Evolutionary conservation across 2,329 filamentous ascomycete genomes (phyloP).

Genomic region (Penicillium sp.): DNA sequence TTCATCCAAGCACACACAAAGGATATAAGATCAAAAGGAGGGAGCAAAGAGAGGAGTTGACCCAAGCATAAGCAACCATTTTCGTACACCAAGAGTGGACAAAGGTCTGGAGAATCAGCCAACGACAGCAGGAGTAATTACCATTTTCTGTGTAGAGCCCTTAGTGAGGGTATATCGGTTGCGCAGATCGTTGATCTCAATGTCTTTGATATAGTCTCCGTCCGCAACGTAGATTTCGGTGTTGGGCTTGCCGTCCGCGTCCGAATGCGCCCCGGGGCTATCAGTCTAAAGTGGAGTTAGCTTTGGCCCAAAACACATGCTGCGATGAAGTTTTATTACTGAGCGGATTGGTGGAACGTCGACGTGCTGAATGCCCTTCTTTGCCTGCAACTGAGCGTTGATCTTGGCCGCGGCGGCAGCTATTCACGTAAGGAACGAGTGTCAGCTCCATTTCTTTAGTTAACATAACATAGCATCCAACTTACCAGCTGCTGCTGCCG

Average conservation of each 20-base stretch:
- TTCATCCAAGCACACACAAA: slow-evolving; percentile 62
- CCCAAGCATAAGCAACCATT: slow-evolving; percentile 31
- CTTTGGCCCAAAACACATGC: not conserved
- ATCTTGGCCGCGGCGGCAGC: slow-evolving; percentile 89
- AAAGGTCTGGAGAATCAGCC: slow-evolving; percentile 65
- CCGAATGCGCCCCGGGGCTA: slow-evolving; percentile 60
- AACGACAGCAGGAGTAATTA: slow-evolving; percentile 78
- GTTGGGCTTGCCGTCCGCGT: slow-evolving; percentile 67
- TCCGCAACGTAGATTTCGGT: slow-evolving; percentile 92
- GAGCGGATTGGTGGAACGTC: slow-evolving; percentile 80
- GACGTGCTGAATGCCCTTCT: slow-evolving; percentile 87
- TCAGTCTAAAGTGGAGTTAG: slow-evolving; percentile 34
- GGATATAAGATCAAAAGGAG: slow-evolving; percentile 30
- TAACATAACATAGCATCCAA: not conserved
- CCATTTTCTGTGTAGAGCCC: slow-evolving; percentile 97
- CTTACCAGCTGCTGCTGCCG: slow-evolving; percentile 76
- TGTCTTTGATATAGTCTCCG: slow-evolving; percentile 97
- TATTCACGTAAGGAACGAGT: slow-evolving; percentile 40
- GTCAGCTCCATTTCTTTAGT: slow-evolving; percentile 8
- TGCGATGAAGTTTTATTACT: slow-evolving; percentile 41
- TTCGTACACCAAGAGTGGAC: slow-evolving; percentile 38
- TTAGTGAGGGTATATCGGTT: slow-evolving; percentile 98
- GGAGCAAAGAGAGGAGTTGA: slow-evolving; percentile 28
- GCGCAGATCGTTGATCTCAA: slow-evolving; percentile 96
- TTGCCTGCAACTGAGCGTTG: slow-evolving; percentile 79